Evolutionary conservation across 108 stramenopile species (phyloP).

Genomic region (Cyclotella cryptica): DNA sequence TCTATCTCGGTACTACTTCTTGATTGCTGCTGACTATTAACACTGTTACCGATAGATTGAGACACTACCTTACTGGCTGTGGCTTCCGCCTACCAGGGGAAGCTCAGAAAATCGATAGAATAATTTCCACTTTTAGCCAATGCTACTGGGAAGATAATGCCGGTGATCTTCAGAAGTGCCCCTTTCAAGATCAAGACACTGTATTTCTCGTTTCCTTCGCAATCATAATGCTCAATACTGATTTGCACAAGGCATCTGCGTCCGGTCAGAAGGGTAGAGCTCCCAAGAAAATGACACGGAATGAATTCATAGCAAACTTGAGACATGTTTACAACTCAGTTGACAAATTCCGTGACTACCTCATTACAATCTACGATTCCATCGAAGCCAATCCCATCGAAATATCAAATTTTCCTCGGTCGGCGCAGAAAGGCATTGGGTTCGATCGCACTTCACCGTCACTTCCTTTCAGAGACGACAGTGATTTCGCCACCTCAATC

Average conservation of each 20-base stretch:
- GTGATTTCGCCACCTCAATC: constrained; percentile 42
- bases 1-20: not conserved
- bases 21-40: not conserved
- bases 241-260: constrained; percentile 86
- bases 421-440: constrained; percentile 16
- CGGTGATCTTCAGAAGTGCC: constrained; percentile 75
- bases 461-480: constrained; percentile 46
- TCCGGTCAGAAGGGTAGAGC: constrained; percentile 43
- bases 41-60: constrained; percentile 50
- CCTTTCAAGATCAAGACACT: constrained; percentile 91
- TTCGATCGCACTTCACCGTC: constrained; percentile 22
- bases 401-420: constrained; percentile 16
- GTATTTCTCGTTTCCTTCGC: constrained; percentile 94
- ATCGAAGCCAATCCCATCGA: constrained; percentile 79
- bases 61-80: constrained; percentile 89
- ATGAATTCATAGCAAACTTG: constrained; percentile 90
- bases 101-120: constrained; percentile 95
- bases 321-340: constrained; percentile 72
- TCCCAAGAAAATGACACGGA: constrained; percentile 88
- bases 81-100: constrained; percentile 97
- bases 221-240: constrained; percentile 98
- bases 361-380: constrained; percentile 79
- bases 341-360: constrained; percentile 77
- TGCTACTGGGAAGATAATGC: constrained; percentile 98
- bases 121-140: constrained; percentile 90